Evolutionary conservation across 2,329 filamentous ascomycete genomes (phyloP).

Genomic region (Monilinia laxa): DNA sequence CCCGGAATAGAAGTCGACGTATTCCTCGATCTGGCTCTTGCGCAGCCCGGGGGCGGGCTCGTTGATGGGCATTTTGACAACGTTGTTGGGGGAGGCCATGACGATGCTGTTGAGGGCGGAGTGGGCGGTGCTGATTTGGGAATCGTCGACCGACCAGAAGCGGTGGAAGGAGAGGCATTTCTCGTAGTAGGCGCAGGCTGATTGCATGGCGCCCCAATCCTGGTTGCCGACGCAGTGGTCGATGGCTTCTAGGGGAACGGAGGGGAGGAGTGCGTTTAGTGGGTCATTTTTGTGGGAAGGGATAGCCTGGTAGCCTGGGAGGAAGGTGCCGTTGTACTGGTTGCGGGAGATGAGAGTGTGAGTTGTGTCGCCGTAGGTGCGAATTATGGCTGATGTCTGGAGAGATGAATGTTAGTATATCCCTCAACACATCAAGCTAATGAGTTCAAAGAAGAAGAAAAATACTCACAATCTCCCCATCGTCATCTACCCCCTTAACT

Average conservation of each 20-base stretch:
- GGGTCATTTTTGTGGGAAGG: conserved; percentile 41
- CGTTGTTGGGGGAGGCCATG: conserved; percentile 80
- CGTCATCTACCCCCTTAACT: conserved; percentile 52
- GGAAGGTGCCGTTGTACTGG: conserved; percentile 71
- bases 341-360: conserved; percentile 81
- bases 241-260: conserved; percentile 69
- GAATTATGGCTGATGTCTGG: conserved; percentile 69
- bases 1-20: conserved; percentile 84
- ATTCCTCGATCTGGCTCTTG: conserved; percentile 93
- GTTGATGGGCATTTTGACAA: conserved; percentile 98
- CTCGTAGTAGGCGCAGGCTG: conserved; percentile 72
- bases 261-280: conserved; percentile 52
- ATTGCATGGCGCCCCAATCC: conserved; percentile 84
- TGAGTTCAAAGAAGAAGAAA: background rate
- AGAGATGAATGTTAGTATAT: background rate
- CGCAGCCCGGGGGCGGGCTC: conserved; percentile 89
- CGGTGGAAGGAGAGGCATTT: conserved; percentile 87
- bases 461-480: conserved; percentile 47
- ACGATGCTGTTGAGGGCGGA: conserved; percentile 85
- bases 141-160: conserved; percentile 96
- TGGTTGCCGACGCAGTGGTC: conserved; percentile 98
- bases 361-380: conserved; percentile 92
- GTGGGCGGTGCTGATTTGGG: conserved; percentile 89
- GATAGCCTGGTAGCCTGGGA: conserved; percentile 74
- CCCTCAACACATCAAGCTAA: no score